A percentile compares a stretch with the other conserved stretches of the same genome.
phyloP scores from a whole-genome alignment of 768 basidiomycete genomes.

The Leucocoprinus leucothites region DNA sequence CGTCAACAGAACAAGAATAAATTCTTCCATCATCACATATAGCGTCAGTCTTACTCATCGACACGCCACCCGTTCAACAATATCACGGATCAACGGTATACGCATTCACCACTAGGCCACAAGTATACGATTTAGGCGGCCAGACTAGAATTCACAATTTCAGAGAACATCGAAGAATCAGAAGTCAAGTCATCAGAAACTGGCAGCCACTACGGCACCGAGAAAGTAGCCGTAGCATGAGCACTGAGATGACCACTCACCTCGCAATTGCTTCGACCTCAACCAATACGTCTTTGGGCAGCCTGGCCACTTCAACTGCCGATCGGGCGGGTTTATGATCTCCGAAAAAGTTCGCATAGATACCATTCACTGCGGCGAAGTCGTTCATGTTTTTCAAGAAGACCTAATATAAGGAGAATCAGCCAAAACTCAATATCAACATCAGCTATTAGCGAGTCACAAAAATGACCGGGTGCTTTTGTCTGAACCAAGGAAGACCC shows the following conservation, averaged over 20 bases:
- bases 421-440: not conserved
- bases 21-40: not conserved
- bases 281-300: conserved; percentile 89
- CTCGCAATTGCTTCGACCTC: conserved; percentile 91
- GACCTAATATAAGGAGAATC: conserved; percentile 45
- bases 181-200: not conserved
- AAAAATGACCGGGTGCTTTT: not conserved
- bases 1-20: not conserved
- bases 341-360: conserved; percentile 85
- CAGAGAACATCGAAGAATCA: not conserved
- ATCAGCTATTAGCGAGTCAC: not conserved
- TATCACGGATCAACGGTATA: not conserved
- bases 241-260: conserved; percentile 31
- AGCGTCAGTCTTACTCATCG: not conserved
- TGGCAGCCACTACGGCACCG: not conserved
- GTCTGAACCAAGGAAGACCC: not conserved
- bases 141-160: not conserved
- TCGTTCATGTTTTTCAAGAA: conserved; percentile 94
- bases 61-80: no score
- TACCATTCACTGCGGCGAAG: conserved; percentile 76
- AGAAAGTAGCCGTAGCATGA: no score
- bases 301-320: conserved; percentile 82
- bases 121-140: not conserved
- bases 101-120: not conserved
- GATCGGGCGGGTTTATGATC: conserved; percentile 92